phyloP scores from a whole-genome alignment of 129 eudicot species.

The Ambrosia trifida region DNA sequence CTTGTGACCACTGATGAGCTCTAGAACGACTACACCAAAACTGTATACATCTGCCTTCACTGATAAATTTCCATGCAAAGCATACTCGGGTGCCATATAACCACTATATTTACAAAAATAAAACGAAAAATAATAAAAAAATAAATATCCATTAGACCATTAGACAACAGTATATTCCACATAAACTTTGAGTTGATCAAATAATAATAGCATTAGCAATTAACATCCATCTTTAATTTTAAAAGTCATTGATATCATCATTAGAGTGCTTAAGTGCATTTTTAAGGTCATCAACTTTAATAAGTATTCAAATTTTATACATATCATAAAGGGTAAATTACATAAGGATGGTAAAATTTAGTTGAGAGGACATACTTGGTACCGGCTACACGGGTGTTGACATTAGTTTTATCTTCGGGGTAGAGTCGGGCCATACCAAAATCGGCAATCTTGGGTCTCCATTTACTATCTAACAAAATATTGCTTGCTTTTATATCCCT shows the following conservation, averaged over 20 bases:
- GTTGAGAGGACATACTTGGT: conserved; percentile 61
- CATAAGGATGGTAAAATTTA: no score
- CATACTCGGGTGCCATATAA: conserved; percentile 87
- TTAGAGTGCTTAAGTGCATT: neutral
- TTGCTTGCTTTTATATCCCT: conserved; percentile 92
- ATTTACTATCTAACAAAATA: conserved; percentile 64
- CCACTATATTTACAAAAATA: conserved; percentile 47
- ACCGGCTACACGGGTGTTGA: conserved; percentile 85
- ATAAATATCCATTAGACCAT: neutral
- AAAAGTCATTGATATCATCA: neutral
- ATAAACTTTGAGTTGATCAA: neutral
- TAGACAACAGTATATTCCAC: neutral
- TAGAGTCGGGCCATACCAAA: conserved; percentile 86
- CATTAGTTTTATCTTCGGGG: conserved; percentile 74
- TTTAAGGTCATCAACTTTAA: neutral
- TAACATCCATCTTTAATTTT: neutral
- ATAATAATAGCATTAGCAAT: neutral
- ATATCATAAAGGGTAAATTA: no score
- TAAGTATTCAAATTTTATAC: neutral
- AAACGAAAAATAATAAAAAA: neutral
- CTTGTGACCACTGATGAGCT: conserved; percentile 79
- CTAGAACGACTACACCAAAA: conserved; percentile 75
- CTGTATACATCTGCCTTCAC: conserved; percentile 80
- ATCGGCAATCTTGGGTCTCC: conserved; percentile 89
- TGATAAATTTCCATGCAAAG: conserved; percentile 68